Evolutionary conservation across 371 early-diverging fungal species (phyloP).

Genomic region (Nematocida ausubeli): DNA sequence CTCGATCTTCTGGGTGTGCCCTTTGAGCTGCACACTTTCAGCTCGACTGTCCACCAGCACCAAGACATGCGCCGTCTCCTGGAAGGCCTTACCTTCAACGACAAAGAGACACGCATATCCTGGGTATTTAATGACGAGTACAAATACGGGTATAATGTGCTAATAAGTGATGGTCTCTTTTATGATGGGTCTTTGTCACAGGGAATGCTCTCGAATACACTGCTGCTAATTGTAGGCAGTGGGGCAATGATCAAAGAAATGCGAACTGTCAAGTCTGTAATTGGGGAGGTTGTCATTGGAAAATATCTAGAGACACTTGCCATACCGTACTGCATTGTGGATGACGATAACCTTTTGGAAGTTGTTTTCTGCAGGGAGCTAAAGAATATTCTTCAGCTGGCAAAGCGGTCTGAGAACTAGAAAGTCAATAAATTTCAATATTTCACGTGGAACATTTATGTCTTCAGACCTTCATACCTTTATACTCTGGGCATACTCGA

Average conservation of each 20-base stretch:
- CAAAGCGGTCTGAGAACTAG: neutral
- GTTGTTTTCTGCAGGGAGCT: conserved; percentile 37
- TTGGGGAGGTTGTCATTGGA: conserved; percentile 47
- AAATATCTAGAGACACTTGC: conserved; percentile 49
- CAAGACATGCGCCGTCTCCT: conserved; percentile 25
- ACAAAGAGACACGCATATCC: conserved; percentile 42
- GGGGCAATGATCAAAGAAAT: conserved; percentile 44
- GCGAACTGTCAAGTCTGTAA: conserved; percentile 48
- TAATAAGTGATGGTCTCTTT: conserved; percentile 52
- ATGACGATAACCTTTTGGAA: conserved; percentile 26
- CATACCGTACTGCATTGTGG: conserved; percentile 55
- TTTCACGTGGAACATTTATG: too few species aligned
- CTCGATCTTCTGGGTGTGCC: conserved; percentile 62
- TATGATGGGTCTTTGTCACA: conserved; percentile 27
- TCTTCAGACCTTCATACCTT: too few species aligned
- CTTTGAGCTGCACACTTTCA: conserved; percentile 64
- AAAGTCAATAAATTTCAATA: too few species aligned
- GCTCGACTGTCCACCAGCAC: conserved; percentile 44
- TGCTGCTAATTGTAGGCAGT: conserved; percentile 35
- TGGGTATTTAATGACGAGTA: conserved; percentile 48
- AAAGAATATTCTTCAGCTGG: conserved; percentile 37
- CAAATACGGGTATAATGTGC: conserved; percentile 34
- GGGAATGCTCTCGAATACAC: conserved; percentile 36
- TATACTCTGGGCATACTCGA: too few species aligned
- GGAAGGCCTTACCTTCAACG: conserved; percentile 41